These are phyloP conservation scores for Perilla frutescens DNA, from an alignment of 257 asterid genomes.

Conservation along the genomic window DNA sequence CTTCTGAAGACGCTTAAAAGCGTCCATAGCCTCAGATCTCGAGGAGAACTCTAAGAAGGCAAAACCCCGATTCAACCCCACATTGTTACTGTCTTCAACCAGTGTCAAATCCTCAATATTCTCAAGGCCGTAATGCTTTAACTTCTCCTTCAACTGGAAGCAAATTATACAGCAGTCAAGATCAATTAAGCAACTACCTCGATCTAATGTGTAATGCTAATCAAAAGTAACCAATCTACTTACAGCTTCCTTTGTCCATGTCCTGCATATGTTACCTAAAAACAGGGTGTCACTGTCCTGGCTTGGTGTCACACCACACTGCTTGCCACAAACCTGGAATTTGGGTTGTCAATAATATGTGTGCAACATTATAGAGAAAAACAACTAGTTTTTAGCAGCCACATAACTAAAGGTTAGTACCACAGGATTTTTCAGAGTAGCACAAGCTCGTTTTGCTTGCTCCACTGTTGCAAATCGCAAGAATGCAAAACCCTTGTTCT, in stretches of 20 bases:
- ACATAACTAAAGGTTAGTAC: slow-evolving; percentile 54
- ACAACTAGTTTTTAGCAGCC: slow-evolving; percentile 43
- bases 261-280: slow-evolving; percentile 91
- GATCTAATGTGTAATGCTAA: slow-evolving; percentile 40
- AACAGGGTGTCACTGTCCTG: slow-evolving; percentile 98
- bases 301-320: slow-evolving; percentile 97
- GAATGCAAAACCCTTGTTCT: slow-evolving; percentile 98
- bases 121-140: slow-evolving; percentile 76
- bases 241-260: slow-evolving; percentile 97
- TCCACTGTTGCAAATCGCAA: slow-evolving; percentile 93
- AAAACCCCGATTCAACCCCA: slow-evolving; percentile 89
- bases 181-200: slow-evolving; percentile 36
- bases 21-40: slow-evolving; percentile 96
- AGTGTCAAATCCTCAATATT: slow-evolving; percentile 88
- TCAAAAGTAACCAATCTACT: slow-evolving; percentile 52
- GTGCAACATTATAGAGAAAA: slow-evolving; percentile 38
- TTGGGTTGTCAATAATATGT: slow-evolving; percentile 49
- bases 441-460: slow-evolving; percentile 93
- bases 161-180: slow-evolving; percentile 52
- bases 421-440: slow-evolving; percentile 85
- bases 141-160: slow-evolving; percentile 87
- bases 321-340: slow-evolving; percentile 96
- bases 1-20: slow-evolving; percentile 96
- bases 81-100: slow-evolving; percentile 83
- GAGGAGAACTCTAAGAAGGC: slow-evolving; percentile 94